A percentile compares a stretch with the other conserved stretches of the same genome.
Evolutionary conservation across 352 stramenopile species (phyloP).

Genomic region (Globisporangium ultimum): DNA sequence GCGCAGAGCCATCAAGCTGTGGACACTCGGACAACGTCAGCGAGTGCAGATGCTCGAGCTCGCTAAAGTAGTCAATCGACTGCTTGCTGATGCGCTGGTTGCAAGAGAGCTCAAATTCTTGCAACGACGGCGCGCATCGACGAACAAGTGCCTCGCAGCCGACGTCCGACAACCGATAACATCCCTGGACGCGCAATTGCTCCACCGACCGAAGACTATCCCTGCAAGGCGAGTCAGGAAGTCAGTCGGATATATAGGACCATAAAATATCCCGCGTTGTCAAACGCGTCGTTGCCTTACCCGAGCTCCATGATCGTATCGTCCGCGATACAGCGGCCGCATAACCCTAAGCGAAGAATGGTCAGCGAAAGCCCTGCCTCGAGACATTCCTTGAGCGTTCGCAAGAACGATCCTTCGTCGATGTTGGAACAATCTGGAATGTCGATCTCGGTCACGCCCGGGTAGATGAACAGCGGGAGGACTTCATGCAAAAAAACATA

Average conservation of each 20-base stretch:
- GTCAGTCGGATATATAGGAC: conserved; percentile 1
- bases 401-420: conserved; percentile 61
- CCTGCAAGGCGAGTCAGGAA: conserved; percentile 5
- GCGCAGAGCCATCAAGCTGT: conserved; percentile 56
- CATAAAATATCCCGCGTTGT: neutral
- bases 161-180: conserved; percentile 70
- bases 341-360: conserved; percentile 63
- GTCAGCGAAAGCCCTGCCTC: conserved; percentile 41
- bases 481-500: conserved; percentile 23
- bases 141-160: conserved; percentile 64
- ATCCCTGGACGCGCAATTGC: conserved; percentile 63
- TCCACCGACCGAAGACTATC: conserved; percentile 64
- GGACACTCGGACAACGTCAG: conserved; percentile 76
- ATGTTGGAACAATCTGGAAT: conserved; percentile 81
- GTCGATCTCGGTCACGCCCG: conserved; percentile 77
- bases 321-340: conserved; percentile 73
- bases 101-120: conserved; percentile 75
- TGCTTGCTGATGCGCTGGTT: conserved; percentile 79
- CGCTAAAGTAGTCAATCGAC: conserved; percentile 71
- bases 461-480: conserved; percentile 77
- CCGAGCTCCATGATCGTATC: conserved; percentile 67
- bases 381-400: conserved; percentile 47
- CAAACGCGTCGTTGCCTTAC: conserved; percentile 12
- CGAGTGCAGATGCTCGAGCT: conserved; percentile 59
- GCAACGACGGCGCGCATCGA: conserved; percentile 63